A percentile compares a stretch with the other conserved stretches of the same genome.
Conservation (phyloP, 305 asterid genomes). For the Ilex paraguariensis region DNA sequence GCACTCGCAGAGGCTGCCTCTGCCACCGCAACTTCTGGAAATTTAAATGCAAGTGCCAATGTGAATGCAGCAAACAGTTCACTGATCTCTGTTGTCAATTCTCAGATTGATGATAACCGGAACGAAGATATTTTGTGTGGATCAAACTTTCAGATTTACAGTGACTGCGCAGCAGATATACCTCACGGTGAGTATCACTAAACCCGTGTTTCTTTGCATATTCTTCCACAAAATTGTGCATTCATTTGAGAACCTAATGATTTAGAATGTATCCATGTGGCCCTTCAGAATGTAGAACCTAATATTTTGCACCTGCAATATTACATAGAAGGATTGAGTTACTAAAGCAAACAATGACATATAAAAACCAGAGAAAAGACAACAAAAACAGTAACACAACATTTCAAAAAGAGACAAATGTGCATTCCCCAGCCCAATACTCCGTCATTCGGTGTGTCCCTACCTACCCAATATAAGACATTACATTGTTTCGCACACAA, state of each 20-base stretch:
- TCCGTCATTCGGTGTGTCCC: too few relatives aligned
- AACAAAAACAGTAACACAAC: too few relatives aligned
- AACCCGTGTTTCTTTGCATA: constrained; percentile 5
- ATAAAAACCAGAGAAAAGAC: too few relatives aligned
- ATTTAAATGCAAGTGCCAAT: constrained; percentile 14
- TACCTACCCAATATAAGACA: too few relatives aligned
- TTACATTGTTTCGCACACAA: too few relatives aligned
- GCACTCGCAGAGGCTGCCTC: constrained; percentile 44
- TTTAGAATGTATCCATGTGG: background rate
- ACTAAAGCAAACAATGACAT: too few relatives aligned
- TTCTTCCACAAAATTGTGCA: background rate
- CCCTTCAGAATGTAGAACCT: too few relatives aligned
- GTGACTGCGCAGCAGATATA: constrained; percentile 7
- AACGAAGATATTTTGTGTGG: constrained; percentile 18
- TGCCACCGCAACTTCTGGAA: constrained; percentile 18
- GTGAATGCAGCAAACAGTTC: constrained; percentile 25
- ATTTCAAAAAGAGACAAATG: too few relatives aligned
- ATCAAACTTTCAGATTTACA: constrained; percentile 14
- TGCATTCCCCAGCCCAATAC: too few relatives aligned
- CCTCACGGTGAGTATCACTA: constrained; percentile 24
- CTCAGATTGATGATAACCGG: constrained; percentile 19
- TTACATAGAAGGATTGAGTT: too few relatives aligned
- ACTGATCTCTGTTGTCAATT: constrained; percentile 15
- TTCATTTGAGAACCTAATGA: background rate
- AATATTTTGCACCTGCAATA: too few relatives aligned